Evolutionary conservation across 2,329 filamentous ascomycete species (phyloP).

Genomic region (Beauveria sp.): DNA sequence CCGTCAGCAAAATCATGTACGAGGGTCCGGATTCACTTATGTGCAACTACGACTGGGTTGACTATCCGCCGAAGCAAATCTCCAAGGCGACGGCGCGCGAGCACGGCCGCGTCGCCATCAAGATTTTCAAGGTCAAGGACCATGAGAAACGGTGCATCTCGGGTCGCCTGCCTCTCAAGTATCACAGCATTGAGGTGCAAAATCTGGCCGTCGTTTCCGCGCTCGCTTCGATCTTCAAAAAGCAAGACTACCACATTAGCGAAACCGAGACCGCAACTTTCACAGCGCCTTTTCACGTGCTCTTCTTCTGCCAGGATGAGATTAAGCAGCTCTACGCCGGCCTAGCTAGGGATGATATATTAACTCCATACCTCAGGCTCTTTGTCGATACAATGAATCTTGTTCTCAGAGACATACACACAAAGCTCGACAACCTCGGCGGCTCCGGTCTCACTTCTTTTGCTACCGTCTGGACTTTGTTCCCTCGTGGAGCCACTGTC

Average conservation of each 20-base stretch:
- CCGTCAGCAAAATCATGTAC: conserved; percentile 32
- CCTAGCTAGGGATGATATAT: conserved; percentile 18
- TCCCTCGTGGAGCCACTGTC: conserved; percentile 30
- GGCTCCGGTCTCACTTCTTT: conserved; percentile 32
- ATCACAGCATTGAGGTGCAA: conserved; percentile 34
- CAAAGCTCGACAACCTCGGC: conserved; percentile 28
- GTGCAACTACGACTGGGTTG: conserved; percentile 28
- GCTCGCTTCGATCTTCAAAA: conserved; percentile 35
- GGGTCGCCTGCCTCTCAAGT: conserved; percentile 31
- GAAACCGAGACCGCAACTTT: conserved; percentile 29
- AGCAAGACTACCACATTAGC: conserved; percentile 33
- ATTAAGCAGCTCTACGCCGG: conserved; percentile 26
- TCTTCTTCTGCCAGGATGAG: conserved; percentile 38
- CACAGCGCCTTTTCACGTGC: conserved; percentile 30
- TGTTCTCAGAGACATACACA: conserved; percentile 32
- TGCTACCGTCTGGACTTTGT: conserved; percentile 36
- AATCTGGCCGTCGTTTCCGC: conserved; percentile 33
- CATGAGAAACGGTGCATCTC: conserved; percentile 30
- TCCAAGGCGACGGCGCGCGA: conserved; percentile 29
- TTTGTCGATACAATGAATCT: conserved; percentile 34
- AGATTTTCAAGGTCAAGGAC: conserved; percentile 40
- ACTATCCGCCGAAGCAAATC: conserved; percentile 34
- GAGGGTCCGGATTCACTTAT: conserved; percentile 24
- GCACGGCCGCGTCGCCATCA: conserved; percentile 35
- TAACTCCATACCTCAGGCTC: conserved; percentile 32